These are phyloP conservation scores for Mucor plumbeus DNA, from an alignment of 371 early-diverging fungal species.

Conservation along the genomic window DNA sequence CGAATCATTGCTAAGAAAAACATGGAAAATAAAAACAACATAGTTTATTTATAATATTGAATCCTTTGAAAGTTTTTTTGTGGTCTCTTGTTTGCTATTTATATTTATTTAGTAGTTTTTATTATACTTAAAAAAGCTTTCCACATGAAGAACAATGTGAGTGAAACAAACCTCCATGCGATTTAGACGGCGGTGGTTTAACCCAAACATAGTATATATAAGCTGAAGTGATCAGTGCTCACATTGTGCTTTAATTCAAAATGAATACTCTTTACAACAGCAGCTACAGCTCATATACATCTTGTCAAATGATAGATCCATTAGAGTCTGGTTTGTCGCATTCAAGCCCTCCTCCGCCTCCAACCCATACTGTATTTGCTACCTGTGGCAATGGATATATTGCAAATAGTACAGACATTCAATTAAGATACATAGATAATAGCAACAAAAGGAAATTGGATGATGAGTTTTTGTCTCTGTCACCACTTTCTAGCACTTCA, in stretches of 20 bases:
- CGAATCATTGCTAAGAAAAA: neutral
- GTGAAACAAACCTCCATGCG: conserved; percentile 5
- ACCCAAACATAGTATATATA: neutral
- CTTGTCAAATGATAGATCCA: neutral
- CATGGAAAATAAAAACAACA: too few species aligned
- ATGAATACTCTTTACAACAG: neutral
- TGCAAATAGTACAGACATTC: neutral
- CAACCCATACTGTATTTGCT: neutral
- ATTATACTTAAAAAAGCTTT: conserved; percentile 6
- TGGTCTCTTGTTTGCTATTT: neutral
- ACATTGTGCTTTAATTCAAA: neutral
- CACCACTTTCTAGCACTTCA: neutral
- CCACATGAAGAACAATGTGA: conserved; percentile 12
- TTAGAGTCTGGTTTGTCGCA: neutral
- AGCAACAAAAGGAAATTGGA: neutral
- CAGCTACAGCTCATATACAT: neutral
- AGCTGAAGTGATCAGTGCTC: neutral
- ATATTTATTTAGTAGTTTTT: neutral
- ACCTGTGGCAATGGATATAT: neutral
- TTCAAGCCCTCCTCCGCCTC: neutral
- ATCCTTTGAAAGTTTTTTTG: neutral
- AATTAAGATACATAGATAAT: too few species aligned
- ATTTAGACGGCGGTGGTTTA: neutral
- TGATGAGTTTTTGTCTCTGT: neutral
- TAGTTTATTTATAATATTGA: neutral